Conservation (phyloP, 345 rosid genomes). For the Pistacia vera region DNA sequence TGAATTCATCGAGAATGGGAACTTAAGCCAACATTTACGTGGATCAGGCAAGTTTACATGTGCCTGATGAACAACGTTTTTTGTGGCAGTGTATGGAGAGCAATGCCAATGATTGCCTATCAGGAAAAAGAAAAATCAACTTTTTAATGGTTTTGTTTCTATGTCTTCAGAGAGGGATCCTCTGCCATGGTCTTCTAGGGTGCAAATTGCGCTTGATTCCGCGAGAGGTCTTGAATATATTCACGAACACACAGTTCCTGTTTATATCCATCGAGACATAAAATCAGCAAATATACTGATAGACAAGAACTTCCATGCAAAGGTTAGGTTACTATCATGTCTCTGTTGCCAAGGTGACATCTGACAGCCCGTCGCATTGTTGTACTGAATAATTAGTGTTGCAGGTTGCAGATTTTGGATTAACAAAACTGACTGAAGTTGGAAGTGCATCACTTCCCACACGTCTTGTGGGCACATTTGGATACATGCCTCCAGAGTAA, state of each 20-base stretch:
- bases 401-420: conserved; percentile 98
- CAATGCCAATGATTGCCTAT: neutral
- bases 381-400: conserved; percentile 11
- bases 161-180: conserved; percentile 67
- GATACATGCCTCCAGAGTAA: conserved; percentile 99
- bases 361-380: conserved; percentile 10
- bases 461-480: conserved; percentile 94
- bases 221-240: conserved; percentile 98
- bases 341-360: conserved; percentile 9
- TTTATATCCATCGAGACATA: conserved; percentile 92
- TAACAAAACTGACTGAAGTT: conserved; percentile 86
- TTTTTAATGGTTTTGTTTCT: conserved; percentile 17
- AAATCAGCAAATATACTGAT: conserved; percentile 95
- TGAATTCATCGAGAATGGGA: conserved; percentile 90
- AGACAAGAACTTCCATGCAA: conserved; percentile 80
- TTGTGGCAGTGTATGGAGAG: conserved; percentile 12
- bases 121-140: neutral
- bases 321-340: conserved; percentile 67
- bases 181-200: conserved; percentile 77
- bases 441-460: conserved; percentile 68
- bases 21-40: conserved; percentile 86
- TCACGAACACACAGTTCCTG: conserved; percentile 98
- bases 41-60: conserved; percentile 61
- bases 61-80: neutral
- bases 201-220: conserved; percentile 97